phyloP scores from a whole-genome alignment of 306 rosid genomes.

The Geum urbanum region DNA sequence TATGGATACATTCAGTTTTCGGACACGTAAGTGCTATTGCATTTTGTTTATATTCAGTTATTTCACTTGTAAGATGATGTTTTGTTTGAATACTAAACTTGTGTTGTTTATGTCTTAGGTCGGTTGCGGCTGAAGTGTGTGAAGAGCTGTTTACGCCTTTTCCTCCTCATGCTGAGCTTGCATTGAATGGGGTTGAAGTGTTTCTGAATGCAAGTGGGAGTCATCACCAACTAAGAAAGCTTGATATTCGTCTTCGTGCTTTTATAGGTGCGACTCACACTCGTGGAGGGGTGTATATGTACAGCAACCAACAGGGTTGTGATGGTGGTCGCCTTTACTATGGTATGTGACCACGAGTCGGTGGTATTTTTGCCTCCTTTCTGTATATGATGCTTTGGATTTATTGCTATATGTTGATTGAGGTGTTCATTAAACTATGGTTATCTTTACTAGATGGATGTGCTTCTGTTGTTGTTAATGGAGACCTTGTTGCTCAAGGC shows the following conservation, averaged over 20 bases:
- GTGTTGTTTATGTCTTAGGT: constrained; percentile 41
- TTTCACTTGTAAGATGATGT: constrained; percentile 17
- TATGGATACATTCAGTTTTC: constrained; percentile 79
- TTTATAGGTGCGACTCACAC: constrained; percentile 80
- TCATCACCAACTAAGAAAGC: constrained; percentile 97
- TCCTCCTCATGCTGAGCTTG: constrained; percentile 89
- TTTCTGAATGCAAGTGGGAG: constrained; percentile 98
- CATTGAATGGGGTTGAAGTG: constrained; percentile 94
- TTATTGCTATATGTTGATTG: constrained; percentile 9
- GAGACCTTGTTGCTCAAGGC: constrained; percentile 88
- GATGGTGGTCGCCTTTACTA: constrained; percentile 97
- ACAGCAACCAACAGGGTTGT: constrained; percentile 94
- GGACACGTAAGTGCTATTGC: constrained; percentile 67
- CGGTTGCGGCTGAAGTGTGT: constrained; percentile 92
- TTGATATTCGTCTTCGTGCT: constrained; percentile 87
- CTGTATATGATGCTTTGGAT: neutral
- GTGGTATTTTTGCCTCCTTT: neutral
- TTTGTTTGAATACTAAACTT: constrained; percentile 25
- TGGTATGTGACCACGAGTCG: constrained; percentile 41
- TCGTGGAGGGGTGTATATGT: constrained; percentile 92
- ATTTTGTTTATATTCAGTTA: neutral
- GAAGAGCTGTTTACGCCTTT: constrained; percentile 79
- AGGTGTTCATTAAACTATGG: neutral
- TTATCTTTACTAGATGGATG: constrained; percentile 71
- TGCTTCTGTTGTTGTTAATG: constrained; percentile 78